Evolutionary conservation across 768 basidiomycete genomes (phyloP), one percentile per base, ranked within the genome.

Genomic region (Kwoniella botswanensis): DNA sequence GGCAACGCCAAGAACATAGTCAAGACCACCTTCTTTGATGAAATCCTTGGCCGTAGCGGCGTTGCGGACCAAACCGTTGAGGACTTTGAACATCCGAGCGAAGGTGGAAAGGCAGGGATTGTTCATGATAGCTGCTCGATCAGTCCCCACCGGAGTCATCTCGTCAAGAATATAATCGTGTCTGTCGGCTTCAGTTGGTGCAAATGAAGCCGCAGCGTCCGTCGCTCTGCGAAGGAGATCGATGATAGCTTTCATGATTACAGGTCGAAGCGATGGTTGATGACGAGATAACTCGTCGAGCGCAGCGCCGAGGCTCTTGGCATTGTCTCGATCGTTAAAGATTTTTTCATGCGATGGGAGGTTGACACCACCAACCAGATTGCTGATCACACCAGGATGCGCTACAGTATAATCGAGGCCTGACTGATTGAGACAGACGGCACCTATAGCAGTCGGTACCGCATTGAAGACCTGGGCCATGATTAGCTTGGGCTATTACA

Each of bases 221-320:
- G 93, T 91, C 43, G 97, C 89, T 82, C 87, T 88, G 70, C 86
- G 85, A 73, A 98, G 84, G 7, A 91, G 89, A 12, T 55, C 52
- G 2, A 71, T 44, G 4, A 46, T 21, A 17, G 64, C 63, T 22
- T 44, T 44, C 58, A 96, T 92, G 17, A 98, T 90, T 24, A 90
- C 84, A 1, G 87, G 82, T 82, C 93, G 96, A 58, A 99, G 86
- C 1, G 88, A 86, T 3, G 97, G 97, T 82, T 99, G 97, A 79
- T 99, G 97, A 5, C 97, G 89, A 70, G 96, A 90, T 68, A 99
- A 90, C 80, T 99, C 97, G 76, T 99, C 97, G 24, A 98, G 88
- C 24, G 92, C 89, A 4, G 91, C 91, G 4, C 97, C 97, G 66
- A 98, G 89, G 63, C 93, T 85, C 22, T 92, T 90, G 3, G 93